These are phyloP conservation scores for Sarocladiaceae sp. DNA, from an alignment of 2,329 filamentous ascomycete genomes.

Conservation along the genomic window DNA sequence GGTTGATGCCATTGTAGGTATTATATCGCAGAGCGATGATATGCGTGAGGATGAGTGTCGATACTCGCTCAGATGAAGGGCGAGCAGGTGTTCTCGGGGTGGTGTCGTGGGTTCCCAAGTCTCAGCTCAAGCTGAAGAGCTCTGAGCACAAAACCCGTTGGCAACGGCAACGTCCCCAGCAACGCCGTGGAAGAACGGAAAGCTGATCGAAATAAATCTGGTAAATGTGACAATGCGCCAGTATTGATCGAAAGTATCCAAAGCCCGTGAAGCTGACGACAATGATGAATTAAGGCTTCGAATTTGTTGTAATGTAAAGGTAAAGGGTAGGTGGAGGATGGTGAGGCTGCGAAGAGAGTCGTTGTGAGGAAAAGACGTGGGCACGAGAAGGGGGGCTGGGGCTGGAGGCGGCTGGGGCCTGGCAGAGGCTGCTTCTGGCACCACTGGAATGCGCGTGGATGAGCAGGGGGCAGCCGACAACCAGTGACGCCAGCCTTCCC, in stretches of 20 bases:
- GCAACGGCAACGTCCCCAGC: background rate
- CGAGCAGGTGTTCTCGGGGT: conserved; percentile 1
- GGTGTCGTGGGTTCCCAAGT: background rate
- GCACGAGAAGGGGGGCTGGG: conserved; percentile 8
- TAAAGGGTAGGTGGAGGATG: conserved; percentile 9
- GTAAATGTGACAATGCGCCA: background rate
- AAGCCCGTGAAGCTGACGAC: background rate
- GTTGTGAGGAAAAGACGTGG: conserved; percentile 5
- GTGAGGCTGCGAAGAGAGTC: conserved; percentile 3
- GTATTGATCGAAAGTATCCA: conserved; percentile 6
- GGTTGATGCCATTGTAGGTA: conserved; percentile 5
- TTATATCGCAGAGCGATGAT: conserved; percentile 3
- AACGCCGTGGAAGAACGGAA: background rate
- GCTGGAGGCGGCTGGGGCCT: conserved; percentile 3
- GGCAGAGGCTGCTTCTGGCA: conserved; percentile 7
- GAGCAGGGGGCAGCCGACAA: background rate
- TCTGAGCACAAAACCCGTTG: background rate
- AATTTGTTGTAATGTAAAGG: background rate
- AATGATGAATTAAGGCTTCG: conserved; percentile 3
- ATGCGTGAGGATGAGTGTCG: conserved; percentile 10
- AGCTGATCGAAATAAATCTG: background rate
- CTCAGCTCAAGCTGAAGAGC: background rate
- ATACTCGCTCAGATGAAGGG: conserved; percentile 7
- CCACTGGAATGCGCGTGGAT: too few species aligned
- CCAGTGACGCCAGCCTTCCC: conserved; percentile 4